Evolutionary conservation across 1,139 yeast genomes (phyloP).

Genomic region (Geotrichum bryndzae): DNA sequence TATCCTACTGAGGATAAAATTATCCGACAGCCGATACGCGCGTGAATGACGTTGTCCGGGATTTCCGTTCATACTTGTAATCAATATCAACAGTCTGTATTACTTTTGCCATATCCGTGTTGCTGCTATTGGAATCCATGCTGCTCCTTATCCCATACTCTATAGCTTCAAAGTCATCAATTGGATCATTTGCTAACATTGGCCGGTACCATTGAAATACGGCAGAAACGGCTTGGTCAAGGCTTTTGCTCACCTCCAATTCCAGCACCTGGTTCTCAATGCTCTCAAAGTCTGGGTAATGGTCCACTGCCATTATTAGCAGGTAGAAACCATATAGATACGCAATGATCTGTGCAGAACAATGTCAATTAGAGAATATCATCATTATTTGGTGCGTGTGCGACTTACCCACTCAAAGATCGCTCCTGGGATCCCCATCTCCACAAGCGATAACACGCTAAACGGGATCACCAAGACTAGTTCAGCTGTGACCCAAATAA

Average conservation of each 20-base stretch:
- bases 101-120: background rate
- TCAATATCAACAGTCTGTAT: background rate
- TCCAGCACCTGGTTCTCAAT: background rate
- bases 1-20: background rate
- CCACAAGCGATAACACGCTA: conserved; percentile 14
- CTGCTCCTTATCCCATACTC: background rate
- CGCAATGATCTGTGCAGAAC: conserved; percentile 11
- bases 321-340: conserved; percentile 17
- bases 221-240: conserved; percentile 8
- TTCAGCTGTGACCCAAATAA: conserved; percentile 16
- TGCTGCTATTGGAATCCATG: background rate
- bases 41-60: background rate
- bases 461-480: conserved; percentile 15
- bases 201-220: conserved; percentile 4
- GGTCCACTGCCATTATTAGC: conserved; percentile 11
- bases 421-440: conserved; percentile 13
- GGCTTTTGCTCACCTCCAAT: conserved; percentile 7
- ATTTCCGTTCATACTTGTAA: background rate
- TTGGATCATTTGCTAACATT: background rate
- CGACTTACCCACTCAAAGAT: conserved; percentile 17
- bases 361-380: background rate
- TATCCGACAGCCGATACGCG: background rate
- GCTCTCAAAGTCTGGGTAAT: conserved; percentile 4
- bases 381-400: background rate
- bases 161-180: conserved; percentile 1